Percentiles rank a stretch among this genome's conserved stretches.
Conservation (phyloP, 2,329 filamentous ascomycete genomes). For the Botrytis fabae region DNA sequence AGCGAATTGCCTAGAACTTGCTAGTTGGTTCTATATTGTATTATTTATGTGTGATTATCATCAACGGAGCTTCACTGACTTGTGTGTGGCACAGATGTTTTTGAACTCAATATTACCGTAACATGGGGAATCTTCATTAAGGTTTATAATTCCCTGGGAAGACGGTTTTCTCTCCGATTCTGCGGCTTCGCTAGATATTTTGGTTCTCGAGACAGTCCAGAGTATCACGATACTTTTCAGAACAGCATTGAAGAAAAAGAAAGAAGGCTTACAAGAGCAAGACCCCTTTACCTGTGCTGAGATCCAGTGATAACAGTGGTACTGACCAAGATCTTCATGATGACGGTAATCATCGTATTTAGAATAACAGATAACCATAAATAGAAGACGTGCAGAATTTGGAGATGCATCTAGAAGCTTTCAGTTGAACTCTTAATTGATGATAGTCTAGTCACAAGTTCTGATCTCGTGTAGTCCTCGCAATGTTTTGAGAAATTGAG, state of each 20-base stretch:
- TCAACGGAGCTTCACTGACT: neutral
- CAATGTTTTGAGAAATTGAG: constrained; percentile 48
- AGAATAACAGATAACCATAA: constrained; percentile 52
- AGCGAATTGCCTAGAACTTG: too few relatives aligned
- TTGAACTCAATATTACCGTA: neutral
- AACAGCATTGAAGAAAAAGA: neutral
- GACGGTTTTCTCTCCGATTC: neutral
- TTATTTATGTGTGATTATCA: neutral
- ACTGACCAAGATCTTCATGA: constrained; percentile 25
- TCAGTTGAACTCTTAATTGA: neutral
- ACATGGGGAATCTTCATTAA: neutral
- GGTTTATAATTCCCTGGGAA: neutral
- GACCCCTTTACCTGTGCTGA: constrained; percentile 38
- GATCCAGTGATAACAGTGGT: constrained; percentile 34
- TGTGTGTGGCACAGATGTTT: neutral
- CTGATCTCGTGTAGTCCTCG: constrained; percentile 46
- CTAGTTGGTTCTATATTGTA: neutral
- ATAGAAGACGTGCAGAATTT: constrained; percentile 55
- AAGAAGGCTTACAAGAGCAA: constrained; percentile 40
- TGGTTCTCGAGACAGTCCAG: neutral
- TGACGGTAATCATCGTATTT: constrained; percentile 25
- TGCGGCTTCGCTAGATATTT: neutral
- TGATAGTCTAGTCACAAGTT: constrained; percentile 41
- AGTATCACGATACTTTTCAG: neutral
- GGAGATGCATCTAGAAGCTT: neutral